Base-by-base conservation (phyloP, 129 eudicot genomes). In the Tanacetum coccineum region DNA sequence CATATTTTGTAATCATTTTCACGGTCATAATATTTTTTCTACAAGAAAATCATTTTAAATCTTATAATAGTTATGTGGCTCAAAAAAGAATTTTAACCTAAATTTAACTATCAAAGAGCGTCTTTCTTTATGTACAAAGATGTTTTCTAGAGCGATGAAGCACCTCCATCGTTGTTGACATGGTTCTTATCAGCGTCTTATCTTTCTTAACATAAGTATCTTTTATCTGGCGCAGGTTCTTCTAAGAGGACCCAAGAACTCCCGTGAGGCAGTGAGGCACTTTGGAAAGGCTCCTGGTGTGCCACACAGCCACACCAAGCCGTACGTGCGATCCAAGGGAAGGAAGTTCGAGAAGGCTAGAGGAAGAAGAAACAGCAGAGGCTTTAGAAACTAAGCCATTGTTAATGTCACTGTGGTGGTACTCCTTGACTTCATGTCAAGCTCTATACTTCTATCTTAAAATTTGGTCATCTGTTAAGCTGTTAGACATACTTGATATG, bases 271-370 rank as follows among this genome's bases (percentile, higher is more conserved):
- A 6, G 91, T 82, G 50, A 80, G 50, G 73, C 97, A 90, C 87
- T 90, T 90, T 71, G 95, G 97, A 11, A 83, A 83, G 59, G 97
- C 97, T 58, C 97, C 97, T 19, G 95, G 97, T 82, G 97, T 90
- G 8, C 97, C 97, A 14, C 89, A 87, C 86, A 84, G 93, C 59
- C 97, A 90, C 84, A 90, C 87, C 66, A 90, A 90, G 78, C 97
- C 97, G 0, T 87, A 84, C 65, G 97, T 90, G 36, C 85, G 97
- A 53, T 62, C 97, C 15, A 87, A 78, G 83, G 96, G 96, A 47
- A 81, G 97, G 76, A 90, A 82, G 68, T 87, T 90, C 26, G 97
- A 87, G 81, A 80, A 80, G 64, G 97, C 97, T 48, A 82, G 97
- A 64, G 95, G 97, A 54, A 80, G 81, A 67, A 87, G 97, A 76